Evolutionary conservation across 1,284 basidiomycete species (phyloP).

Genomic region (Cryptococcus deneoformans): DNA sequence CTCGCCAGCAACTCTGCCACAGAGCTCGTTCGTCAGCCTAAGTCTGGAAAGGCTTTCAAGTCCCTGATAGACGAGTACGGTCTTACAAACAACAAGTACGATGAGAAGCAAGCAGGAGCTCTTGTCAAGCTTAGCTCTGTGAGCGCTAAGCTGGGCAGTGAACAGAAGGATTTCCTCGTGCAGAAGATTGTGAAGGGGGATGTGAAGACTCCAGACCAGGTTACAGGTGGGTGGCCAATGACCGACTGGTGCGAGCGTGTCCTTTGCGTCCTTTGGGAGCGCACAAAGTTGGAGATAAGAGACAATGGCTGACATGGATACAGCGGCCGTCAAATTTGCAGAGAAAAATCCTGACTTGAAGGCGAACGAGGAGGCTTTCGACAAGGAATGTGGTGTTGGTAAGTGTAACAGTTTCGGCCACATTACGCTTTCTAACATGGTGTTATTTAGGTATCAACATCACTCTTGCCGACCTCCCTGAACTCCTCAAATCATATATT

Average conservation of each 20-base stretch:
- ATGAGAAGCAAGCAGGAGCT: constrained; percentile 77
- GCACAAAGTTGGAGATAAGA: background rate
- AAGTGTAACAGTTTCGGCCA: constrained; percentile 40
- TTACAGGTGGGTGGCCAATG: constrained; percentile 62
- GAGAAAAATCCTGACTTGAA: constrained; percentile 56
- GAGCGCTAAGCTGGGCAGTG: constrained; percentile 60
- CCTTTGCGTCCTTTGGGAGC: too few species aligned
- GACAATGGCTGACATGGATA: background rate
- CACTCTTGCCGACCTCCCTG: constrained; percentile 65
- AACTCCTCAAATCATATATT: constrained; percentile 63
- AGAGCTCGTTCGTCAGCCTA: constrained; percentile 77
- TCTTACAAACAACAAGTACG: constrained; percentile 56
- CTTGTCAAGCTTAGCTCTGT: constrained; percentile 67
- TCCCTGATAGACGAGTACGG: constrained; percentile 64
- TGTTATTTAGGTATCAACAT: constrained; percentile 68
- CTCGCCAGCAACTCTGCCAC: constrained; percentile 73
- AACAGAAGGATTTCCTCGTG: constrained; percentile 67
- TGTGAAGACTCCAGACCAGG: constrained; percentile 81
- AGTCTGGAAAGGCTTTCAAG: constrained; percentile 67
- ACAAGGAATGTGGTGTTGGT: constrained; percentile 86
- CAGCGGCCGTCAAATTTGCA: constrained; percentile 77
- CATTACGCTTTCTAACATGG: background rate
- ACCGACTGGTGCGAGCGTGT: background rate
- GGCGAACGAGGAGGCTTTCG: constrained; percentile 71
- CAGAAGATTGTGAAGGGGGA: constrained; percentile 66